Conservation (phyloP, 108 stramenopile genomes). For the Discostella stelligeroides region DNA sequence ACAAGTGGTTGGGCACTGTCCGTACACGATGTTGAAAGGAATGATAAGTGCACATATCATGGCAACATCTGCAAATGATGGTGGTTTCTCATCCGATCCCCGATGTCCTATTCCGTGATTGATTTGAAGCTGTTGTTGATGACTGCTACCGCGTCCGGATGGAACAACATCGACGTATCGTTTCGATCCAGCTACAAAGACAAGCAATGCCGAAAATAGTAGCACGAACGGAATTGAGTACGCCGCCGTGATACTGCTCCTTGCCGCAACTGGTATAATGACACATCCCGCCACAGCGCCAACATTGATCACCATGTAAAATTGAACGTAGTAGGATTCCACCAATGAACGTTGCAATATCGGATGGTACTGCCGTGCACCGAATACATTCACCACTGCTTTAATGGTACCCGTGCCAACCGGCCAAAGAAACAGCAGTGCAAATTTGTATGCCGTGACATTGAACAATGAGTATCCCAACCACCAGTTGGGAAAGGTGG, state of each 20-base stretch:
- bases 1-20: slow-evolving; percentile 81
- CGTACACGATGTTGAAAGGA: slow-evolving; percentile 70
- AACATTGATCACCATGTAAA: slow-evolving; percentile 61
- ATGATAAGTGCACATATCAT: slow-evolving; percentile 41
- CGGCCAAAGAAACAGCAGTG: slow-evolving; percentile 47
- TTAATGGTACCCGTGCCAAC: slow-evolving; percentile 57
- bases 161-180: slow-evolving; percentile 45
- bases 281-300: slow-evolving; percentile 54
- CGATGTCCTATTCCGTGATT: neutral
- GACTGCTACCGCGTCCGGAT: neutral
- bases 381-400: slow-evolving; percentile 51
- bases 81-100: slow-evolving; percentile 21
- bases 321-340: slow-evolving; percentile 47
- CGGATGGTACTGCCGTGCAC: slow-evolving; percentile 57
- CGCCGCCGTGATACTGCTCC: slow-evolving; percentile 43
- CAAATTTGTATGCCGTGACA: slow-evolving; percentile 35
- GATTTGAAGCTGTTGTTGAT: no score
- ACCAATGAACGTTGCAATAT: slow-evolving; percentile 46
- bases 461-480: slow-evolving; percentile 38
- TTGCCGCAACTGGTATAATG: slow-evolving; percentile 37
- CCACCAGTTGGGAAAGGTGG: slow-evolving; percentile 40
- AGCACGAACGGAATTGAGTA: slow-evolving; percentile 49
- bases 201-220: slow-evolving; percentile 32
- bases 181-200: slow-evolving; percentile 35
- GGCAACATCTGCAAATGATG: slow-evolving; percentile 44